Evolutionary conservation across 805 yeast genomes (phyloP), one percentile per base, ranked within the genome.

Genomic region (Lipomyces yamanashiensis): DNA sequence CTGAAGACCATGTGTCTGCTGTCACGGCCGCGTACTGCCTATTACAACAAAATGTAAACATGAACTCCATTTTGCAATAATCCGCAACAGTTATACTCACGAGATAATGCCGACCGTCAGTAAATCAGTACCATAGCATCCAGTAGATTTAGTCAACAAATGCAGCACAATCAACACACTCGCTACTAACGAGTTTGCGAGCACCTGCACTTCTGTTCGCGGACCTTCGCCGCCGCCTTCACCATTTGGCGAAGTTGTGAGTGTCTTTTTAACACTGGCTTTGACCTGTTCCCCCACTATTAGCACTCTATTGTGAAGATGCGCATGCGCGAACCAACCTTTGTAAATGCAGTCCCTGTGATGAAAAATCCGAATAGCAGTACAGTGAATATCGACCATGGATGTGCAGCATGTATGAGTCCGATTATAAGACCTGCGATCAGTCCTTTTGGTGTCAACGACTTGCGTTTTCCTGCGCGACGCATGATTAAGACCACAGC

Each of bases 1-100:
- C 84, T 1, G 82, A 78, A 3, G 84, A 80, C 80, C 81, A 80
- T 0, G 83, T 79, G 62, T 80, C 83, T 5, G 83, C 78, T 6
- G 77, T 78, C 19, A 78, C 83, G 1, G 81, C 81, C 6, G 78
- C 77, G 61, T 81, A 81, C 44, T 80, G 82, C 6, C 69, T 66
- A 50, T 21, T 28, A 28, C 28, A 28, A 3, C 28, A 28, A 28
- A 28, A 28, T 28, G 5, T 28, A 28, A 28, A 28, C 28, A 28
- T 28, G 5, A 3, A 28, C 28, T 28, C 28, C 28, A 3, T 28
- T 5, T 28, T 28, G n/a, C n/a, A n/a, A n/a, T 28, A 28, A 28
- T 28, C 28, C 28, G 5, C 28, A 3, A 5, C n/a, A 43, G 47
- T 7, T 1, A 6, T 19, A 58, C 68, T 39, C 33, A 65, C 69